Percentiles rank a stretch among this genome's conserved stretches.
Conservation (phyloP, 495 filamentous ascomycete genomes). For the Penicillium longicatenatum region DNA sequence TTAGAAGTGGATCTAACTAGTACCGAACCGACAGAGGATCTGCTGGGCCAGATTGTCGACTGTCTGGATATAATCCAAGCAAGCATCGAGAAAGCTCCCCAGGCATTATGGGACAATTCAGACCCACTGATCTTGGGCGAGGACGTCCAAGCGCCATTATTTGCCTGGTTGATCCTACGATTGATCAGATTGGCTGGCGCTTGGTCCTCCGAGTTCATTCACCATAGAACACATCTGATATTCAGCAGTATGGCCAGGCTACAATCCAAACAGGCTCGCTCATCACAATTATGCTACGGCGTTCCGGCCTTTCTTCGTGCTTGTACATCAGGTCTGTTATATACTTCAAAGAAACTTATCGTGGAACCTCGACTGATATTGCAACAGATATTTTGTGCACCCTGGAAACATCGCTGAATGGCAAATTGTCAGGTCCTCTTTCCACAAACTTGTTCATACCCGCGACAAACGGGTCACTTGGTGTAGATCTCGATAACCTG, state of each 20-base stretch:
- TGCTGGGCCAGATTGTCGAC: conserved; percentile 60
- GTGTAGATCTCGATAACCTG: conserved; percentile 36
- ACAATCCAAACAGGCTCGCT: conserved; percentile 38
- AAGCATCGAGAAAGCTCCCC: conserved; percentile 72
- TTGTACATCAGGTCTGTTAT: conserved; percentile 39
- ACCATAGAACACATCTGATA: conserved; percentile 32
- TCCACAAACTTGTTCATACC: conserved; percentile 28
- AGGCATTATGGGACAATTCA: conserved; percentile 58
- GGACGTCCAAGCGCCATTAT: conserved; percentile 63
- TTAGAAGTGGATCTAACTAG: conserved; percentile 64
- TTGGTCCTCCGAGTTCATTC: conserved; percentile 28
- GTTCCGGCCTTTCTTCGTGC: conserved; percentile 37
- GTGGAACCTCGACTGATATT: conserved; percentile 17
- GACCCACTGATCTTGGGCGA: conserved; percentile 45
- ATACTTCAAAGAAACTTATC: not conserved
- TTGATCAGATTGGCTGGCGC: conserved; percentile 35
- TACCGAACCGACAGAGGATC: conserved; percentile 50
- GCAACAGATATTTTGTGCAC: conserved; percentile 39
- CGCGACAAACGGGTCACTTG: conserved; percentile 28
- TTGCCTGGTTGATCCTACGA: conserved; percentile 69
- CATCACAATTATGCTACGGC: conserved; percentile 30
- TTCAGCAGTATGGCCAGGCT: conserved; percentile 36
- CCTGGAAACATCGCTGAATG: conserved; percentile 28
- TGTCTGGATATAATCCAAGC: conserved; percentile 73
- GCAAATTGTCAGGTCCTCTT: conserved; percentile 5